Evolutionary conservation across 2,329 filamentous ascomycete genomes (phyloP), one percentile per base, ranked within the genome.

Genomic region (Chrysoporthe cubensis): DNA sequence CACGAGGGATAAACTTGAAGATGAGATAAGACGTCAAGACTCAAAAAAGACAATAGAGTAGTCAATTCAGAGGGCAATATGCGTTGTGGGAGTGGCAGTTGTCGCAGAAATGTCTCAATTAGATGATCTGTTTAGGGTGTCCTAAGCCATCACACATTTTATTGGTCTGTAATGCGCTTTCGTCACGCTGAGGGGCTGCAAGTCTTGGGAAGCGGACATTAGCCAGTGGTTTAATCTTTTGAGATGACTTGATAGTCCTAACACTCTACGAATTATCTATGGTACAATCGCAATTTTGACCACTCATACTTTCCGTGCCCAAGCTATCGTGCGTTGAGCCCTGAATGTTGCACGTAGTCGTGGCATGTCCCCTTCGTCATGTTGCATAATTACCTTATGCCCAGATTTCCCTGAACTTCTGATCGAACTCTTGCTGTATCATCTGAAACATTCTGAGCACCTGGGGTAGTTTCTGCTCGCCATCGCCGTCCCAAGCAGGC

Each of bases 381-480:
- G 5, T 16, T 57, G 32, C 18, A 40, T 21, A 42, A 18, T 42
- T 40, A 16, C 26, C 26, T 62, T 77, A 90, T 75, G 87, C 85
- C 85, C 87, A 89, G 73, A 85, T 84, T 72, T 84, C 84, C 74
- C 75, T 81, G 77, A 91, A 91, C 79, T 90, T 91, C 57, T 82
- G 80, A 71, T 90, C 85, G 75, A 91, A 91, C 66, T 87, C 85
- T 40, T 80, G 78, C 73, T 85, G 84, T 70, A 91, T 74, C 72
- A 82, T 77, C 69, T 79, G 81, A 73, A 91, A 90, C 0, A 87
- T 87, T 72, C 81, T 82, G 16, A 89, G 78, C 34, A 91, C 88
- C 71, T 85, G 83, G 71, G 82, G 72, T 74, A 91, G 73, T 46
- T 63, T 67, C 21, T 80, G 81, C 58, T 77, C 79, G 48, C 80